A percentile compares a stretch with the other conserved stretches of the same genome.
phyloP scores from a whole-genome alignment of 2,329 filamentous ascomycete genomes.

The Cryphonectria carpinicola region DNA sequence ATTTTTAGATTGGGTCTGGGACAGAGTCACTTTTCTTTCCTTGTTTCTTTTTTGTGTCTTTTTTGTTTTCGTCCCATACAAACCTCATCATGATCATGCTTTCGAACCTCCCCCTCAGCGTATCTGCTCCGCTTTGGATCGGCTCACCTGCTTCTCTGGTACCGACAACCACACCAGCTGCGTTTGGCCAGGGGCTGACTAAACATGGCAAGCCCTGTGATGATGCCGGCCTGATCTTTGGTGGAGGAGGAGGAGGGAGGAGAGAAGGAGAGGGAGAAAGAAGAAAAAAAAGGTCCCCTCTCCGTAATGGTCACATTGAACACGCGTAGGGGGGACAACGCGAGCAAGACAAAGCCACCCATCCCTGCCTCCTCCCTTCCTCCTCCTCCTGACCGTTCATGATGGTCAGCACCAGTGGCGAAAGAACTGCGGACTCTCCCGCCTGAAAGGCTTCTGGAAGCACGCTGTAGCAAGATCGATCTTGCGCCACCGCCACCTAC shows the following conservation, averaged over 20 bases:
- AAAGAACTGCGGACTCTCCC: conserved; percentile 23
- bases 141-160: background rate
- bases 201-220: background rate
- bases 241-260: too few relatives aligned
- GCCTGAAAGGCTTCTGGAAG: conserved; percentile 24
- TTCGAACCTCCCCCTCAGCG: background rate
- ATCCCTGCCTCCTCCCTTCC: too few relatives aligned
- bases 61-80: background rate
- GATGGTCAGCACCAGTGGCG: conserved; percentile 26
- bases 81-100: background rate
- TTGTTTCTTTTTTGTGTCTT: background rate
- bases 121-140: background rate
- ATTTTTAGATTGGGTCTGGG: background rate
- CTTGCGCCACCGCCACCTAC: background rate
- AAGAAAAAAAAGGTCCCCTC: background rate
- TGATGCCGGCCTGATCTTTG: background rate
- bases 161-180: background rate
- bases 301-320: background rate
- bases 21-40: background rate
- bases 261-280: background rate
- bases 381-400: background rate
- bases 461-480: background rate
- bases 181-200: background rate
- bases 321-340: background rate
- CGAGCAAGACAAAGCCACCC: background rate